Base-by-base conservation (phyloP, 192 early-diverging fungal species). In the Rhizoclosmatium sp. region DNA sequence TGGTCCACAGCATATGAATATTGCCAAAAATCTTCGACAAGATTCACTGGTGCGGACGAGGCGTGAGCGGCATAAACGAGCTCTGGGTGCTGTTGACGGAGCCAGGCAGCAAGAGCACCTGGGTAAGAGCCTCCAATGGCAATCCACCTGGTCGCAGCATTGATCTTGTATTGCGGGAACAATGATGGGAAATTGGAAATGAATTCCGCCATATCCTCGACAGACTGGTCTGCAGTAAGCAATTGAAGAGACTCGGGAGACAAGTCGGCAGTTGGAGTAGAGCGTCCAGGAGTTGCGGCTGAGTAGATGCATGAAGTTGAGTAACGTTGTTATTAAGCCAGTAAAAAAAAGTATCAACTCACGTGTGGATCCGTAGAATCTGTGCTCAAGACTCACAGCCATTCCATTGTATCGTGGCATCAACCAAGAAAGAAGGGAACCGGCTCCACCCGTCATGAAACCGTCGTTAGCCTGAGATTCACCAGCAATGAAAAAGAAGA, bases 1-100 rank as follows among this genome's bases (percentile, higher is more conserved):
- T 65, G 10, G 39, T 76, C 75, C 19, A 76, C 75, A 45, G 75
- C 64, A 61, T 66, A 76, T 31, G 75, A 76, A 44, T 76, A 76
- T 46, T 48, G 61, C 75, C 75, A 76, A 56, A 76, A 76, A 41
- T 76, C 41, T 54, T 31, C 10, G n/a, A 42, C 40, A 12, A 45
- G 12, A 14, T 21, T 7, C 4, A 76, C 75, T 23, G 75, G 75
- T 2, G 75, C 75, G 51, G 62, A 66, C 39, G 75, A 46, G 3
- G 75, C 61, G 41, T 76, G 75, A 12, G 75, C 75, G 10, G 75
- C 75, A 51, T 41, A 54, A 40, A 76, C 42, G 23, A 67, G 45
- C 10, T 65, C 64, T 4, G 75, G 75, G 48, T 76, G 65, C 48
- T 54, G 21, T 42, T 76, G 44, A 42, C 45, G 65, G 4, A 76